Base-by-base conservation (phyloP, 2,329 filamentous ascomycete species). In the Exophiala dermatitidis region DNA sequence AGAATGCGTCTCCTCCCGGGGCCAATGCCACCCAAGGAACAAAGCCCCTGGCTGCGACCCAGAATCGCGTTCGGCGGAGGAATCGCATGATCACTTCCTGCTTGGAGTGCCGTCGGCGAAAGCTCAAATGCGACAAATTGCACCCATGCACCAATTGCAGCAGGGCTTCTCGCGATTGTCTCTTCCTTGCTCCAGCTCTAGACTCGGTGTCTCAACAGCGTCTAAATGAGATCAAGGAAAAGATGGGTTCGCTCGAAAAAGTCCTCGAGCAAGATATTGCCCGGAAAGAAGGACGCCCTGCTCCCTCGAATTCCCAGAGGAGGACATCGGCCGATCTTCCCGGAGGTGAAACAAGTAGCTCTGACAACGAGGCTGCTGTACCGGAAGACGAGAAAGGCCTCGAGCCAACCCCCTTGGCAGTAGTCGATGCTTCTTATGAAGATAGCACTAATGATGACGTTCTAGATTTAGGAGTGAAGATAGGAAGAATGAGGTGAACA, bases 191-290 rank as follows among this genome's bases (percentile, higher is more conserved):
- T 1, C 78, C 82, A 0, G 78, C 82, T 26, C 72, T 86, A n/a
- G 85, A 89, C 66, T 77, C 84, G 56, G 80, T 80, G 5, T 81
- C 81, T 49, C 84, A 87, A 67, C 75, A 83, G 61, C 83, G 83
- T 62, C 74, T 90, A 50, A 85, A 83, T 3, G 83, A 88, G 64
- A 84, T 90, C 67, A 90, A 90, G 70, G 86, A 90, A 67, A 84
- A 85, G 68, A 86, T 89, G 68, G 85, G 84, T 29, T 81, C 79
- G 5, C 70, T 89, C 12, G 86, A 89, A 69, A 76, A 81, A 49
- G 79, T 83, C 51, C 74, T 89, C 4, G 86, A 88, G 67, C 73
- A 82, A 41, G 83, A 87, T 66, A 79, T 86, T 31, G 81, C 80
- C 10, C 58, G 58, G 30, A 58, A 57, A 38, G 56, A 61, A 43